These are phyloP conservation scores for Cystobasidium slooffiae DNA, from an alignment of 1,284 basidiomycete species.

Conservation along the genomic window DNA sequence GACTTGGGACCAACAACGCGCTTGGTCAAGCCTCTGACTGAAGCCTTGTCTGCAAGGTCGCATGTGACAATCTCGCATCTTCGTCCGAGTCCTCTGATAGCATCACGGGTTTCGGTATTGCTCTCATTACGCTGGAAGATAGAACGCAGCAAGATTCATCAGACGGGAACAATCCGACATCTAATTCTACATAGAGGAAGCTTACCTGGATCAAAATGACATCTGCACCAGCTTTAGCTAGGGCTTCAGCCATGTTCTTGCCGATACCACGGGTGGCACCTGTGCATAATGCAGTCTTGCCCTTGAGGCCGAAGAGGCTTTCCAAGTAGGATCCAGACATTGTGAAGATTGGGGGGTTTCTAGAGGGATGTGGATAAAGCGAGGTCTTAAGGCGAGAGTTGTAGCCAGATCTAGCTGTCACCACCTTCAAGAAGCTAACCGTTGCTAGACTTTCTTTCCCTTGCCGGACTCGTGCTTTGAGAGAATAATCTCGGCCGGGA, in stretches of 20 bases:
- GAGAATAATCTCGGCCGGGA: background rate
- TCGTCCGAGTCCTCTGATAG: constrained; percentile 63
- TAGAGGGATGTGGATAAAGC: background rate
- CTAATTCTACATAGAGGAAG: background rate
- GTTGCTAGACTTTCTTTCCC: background rate
- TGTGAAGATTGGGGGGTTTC: background rate
- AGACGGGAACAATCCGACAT: background rate
- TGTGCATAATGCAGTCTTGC: constrained; percentile 59
- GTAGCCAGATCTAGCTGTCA: background rate
- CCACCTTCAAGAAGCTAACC: background rate
- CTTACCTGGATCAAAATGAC: constrained; percentile 68
- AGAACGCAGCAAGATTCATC: background rate
- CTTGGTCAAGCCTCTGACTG: constrained; percentile 66
- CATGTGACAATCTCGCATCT: constrained; percentile 67
- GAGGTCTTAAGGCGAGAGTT: background rate
- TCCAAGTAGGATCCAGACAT: constrained; percentile 37
- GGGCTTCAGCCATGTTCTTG: constrained; percentile 59
- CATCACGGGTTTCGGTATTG: constrained; percentile 61
- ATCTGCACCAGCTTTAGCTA: constrained; percentile 69
- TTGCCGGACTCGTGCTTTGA: background rate
- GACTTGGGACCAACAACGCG: constrained; percentile 41
- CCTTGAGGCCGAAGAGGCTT: constrained; percentile 59
- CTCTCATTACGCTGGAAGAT: constrained; percentile 63
- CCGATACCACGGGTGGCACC: constrained; percentile 53
- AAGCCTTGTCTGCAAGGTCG: constrained; percentile 72